phyloP scores from a whole-genome alignment of 2,329 filamentous ascomycete genomes.

The Microdochium trichocladiopsis region DNA sequence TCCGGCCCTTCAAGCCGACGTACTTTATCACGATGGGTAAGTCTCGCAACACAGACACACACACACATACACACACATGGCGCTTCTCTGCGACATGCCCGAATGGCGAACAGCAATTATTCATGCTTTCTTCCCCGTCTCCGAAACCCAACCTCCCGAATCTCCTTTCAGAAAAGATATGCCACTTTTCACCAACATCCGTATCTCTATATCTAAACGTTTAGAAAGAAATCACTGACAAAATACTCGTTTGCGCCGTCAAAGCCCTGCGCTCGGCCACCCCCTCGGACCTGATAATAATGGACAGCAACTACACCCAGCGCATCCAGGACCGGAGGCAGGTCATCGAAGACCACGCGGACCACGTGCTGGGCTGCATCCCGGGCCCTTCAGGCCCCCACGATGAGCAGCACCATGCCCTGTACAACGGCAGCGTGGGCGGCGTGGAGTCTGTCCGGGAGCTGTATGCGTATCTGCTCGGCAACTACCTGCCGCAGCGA shows the following conservation, averaged over 20 bases:
- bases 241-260: no score
- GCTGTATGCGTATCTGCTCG: constrained; percentile 38
- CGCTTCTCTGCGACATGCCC: no score
- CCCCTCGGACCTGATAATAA: constrained; percentile 42
- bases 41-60: constrained; percentile 2
- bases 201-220: no score
- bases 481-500: constrained; percentile 36
- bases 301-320: constrained; percentile 42
- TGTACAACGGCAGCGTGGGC: not conserved
- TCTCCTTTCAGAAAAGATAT: no score
- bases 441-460: constrained; percentile 37
- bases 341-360: constrained; percentile 29
- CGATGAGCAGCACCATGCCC: not conserved
- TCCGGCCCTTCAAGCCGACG: constrained; percentile 42
- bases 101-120: no score
- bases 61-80: no score
- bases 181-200: no score
- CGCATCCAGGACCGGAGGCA: constrained; percentile 31
- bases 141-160: no score
- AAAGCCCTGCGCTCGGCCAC: constrained; percentile 33
- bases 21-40: constrained; percentile 50
- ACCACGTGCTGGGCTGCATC: constrained; percentile 33
- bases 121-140: no score
- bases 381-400: constrained; percentile 7
- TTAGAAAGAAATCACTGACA: no score